Base-by-base conservation (phyloP, 495 filamentous ascomycete genomes). In the Coniosporium apollinis region DNA sequence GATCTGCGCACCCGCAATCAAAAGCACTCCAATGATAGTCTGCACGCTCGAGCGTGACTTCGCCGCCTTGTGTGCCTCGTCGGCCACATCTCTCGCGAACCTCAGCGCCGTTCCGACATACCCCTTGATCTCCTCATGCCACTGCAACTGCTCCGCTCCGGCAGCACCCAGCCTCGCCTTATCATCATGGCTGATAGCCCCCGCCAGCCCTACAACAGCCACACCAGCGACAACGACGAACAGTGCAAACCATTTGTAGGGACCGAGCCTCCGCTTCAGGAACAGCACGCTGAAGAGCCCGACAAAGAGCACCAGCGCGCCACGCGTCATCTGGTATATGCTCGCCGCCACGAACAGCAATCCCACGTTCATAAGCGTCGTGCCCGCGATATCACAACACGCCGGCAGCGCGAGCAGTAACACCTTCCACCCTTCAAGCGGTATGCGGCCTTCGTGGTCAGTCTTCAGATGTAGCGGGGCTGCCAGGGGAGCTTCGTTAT, bases 321-420 rank as follows among this genome's bases (percentile, higher is more conserved):
- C 89, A 19, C 89, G 69, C 6, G 87, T 96, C 89, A 97, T 97
- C 55, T 97, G 89, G 62, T 94, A 97, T 47, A 97, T 92, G 42
- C 76, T 84, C 0, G 89, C 83, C 1, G 81, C 89, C 7, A 94
- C 84, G 47, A 94, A 91, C 30, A 94, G 67, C 39, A 97, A 61
- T 9, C 89, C 89, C 4, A 84, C 78, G 54, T 96, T 97, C 80
- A 97, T 94, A 17, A 96, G 73, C 14, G 89, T 97, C 3, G 89
- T 97, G 16, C 82, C 89, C 3, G 78, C 67, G 42, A 97, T 92
- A 51, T 97, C 89, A 57, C 86, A 94, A 57, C 79, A 79, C 17
- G 89, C 82, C 1, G 89, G 89, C 4, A 91, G 63, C 7, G 84
- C 77, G 21, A 97, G 69, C 5, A 94, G 56, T 9, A 77, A 42